phyloP scores from a whole-genome alignment of 169 alveolate species.

The Pseudocohnilembus persalinus region DNA sequence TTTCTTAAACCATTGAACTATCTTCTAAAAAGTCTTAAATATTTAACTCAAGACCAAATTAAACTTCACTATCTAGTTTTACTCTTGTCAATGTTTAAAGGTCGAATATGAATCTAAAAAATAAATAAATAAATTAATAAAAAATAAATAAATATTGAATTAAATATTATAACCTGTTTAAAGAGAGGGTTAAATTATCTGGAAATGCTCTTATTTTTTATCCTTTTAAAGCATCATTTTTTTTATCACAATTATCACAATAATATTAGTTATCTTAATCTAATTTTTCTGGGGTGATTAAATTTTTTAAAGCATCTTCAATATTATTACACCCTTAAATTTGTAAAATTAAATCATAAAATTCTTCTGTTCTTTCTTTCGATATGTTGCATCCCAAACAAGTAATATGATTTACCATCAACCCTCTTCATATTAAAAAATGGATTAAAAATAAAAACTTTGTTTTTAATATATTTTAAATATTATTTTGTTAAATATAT shows the following conservation, averaged over 20 bases:
- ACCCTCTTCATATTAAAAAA: too few relatives aligned
- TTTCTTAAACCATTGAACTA: constrained; percentile 7
- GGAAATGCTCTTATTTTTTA: constrained; percentile 67
- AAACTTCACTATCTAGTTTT: constrained; percentile 71
- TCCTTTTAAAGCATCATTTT: constrained; percentile 72
- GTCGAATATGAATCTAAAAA: constrained; percentile 70
- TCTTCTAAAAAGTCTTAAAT: constrained; percentile 57
- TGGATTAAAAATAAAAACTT: too few relatives aligned
- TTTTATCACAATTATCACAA: constrained; percentile 71
- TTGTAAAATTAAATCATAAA: constrained; percentile 58
- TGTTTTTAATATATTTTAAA: too few relatives aligned
- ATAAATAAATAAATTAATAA: too few relatives aligned
- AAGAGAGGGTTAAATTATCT: constrained; percentile 63
- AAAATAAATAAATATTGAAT: too few relatives aligned
- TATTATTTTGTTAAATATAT: too few relatives aligned
- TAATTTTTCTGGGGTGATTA: constrained; percentile 56
- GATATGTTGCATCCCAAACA: constrained; percentile 59
- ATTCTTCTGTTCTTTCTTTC: constrained; percentile 60
- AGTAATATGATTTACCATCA: constrained; percentile 51
- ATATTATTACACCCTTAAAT: constrained; percentile 52
- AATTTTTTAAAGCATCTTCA: constrained; percentile 55
- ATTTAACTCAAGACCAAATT: constrained; percentile 73
- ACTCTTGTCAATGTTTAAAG: constrained; percentile 60
- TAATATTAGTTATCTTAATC: constrained; percentile 54
- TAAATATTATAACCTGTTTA: constrained; percentile 13